Base-by-base conservation (phyloP, 441 rosid genomes). In the Populus tomentosa region DNA sequence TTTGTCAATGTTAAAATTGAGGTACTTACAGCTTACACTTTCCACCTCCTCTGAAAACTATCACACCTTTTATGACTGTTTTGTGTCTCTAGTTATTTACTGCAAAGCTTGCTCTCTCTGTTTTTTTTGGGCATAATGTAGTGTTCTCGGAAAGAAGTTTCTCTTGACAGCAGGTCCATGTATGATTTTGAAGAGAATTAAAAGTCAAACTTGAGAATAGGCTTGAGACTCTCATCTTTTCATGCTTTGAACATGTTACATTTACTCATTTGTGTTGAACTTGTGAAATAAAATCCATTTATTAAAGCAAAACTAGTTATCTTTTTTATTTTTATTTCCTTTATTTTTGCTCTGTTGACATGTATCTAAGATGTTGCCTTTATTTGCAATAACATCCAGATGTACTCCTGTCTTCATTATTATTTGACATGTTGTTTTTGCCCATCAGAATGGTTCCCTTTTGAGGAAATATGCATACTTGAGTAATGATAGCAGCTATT, bases 401-500 rank as follows among this genome's bases (percentile, higher is more conserved):
- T 70, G 40, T 21, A 38, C 14, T 10, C 24, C 79, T 71, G 63
- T 50, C 28, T 59, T 80, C 83, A 28, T 69, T 74, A 42, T 72
- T 36, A 28, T 80, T 71, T 64, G 71, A 13, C 40, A 50, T 33
- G 20, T 69, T 32, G 7, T 3, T 46, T 84, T 84, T 30, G 59
- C 80, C 69, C 75, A 79, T 82, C 90, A 97, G 98, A 97, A 93
- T 82, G 97, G 97, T 75, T 88, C 86, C 35, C 95, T 94, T 83
- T 88, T 97, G 92, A 89, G 91, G 85, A 93, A 91, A 85, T 87
- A 90, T 85, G 85, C 87, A 33, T 92, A 94, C 91, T 87, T 97
- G 93, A 88, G 97, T 80, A 95, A 88, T 73, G 97, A 90, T 77
- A 95, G 99, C 91, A 91, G 96, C 89, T 97, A 92, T 85, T 85